These are phyloP conservation scores for Porcisia hertigi DNA, from an alignment of 208 protist species.

Conservation along the genomic window DNA sequence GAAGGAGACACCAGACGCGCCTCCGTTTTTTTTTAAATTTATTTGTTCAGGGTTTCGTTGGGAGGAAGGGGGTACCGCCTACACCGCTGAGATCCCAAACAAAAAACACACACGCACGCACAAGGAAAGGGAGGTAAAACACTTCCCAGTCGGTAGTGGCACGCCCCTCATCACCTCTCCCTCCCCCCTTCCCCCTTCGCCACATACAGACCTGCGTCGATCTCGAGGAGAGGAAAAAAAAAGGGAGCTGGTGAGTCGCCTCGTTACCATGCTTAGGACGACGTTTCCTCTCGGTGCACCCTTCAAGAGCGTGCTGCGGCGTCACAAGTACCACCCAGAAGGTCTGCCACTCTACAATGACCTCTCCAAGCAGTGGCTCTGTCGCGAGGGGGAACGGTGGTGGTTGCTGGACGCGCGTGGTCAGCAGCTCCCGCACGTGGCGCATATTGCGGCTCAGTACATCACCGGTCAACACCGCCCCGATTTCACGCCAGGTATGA, in stretches of 20 bases:
- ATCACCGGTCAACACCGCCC: slow-evolving; percentile 89
- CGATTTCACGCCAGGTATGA: slow-evolving; percentile 91
- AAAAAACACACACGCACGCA: background rate
- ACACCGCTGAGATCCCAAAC: no score
- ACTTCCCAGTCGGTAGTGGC: background rate
- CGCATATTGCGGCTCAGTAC: slow-evolving; percentile 83
- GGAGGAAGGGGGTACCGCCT: no score
- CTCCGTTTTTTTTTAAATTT: no score
- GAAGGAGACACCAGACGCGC: no score
- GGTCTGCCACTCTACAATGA: slow-evolving; percentile 91
- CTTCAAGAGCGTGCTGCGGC: slow-evolving; percentile 91
- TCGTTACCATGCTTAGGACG: slow-evolving; percentile 48
- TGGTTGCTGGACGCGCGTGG: slow-evolving; percentile 89
- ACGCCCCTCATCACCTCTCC: background rate
- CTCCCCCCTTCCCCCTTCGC: background rate
- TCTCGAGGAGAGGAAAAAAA: no score
- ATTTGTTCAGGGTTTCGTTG: no score
- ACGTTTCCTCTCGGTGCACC: slow-evolving; percentile 43
- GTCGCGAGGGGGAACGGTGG: slow-evolving; percentile 89
- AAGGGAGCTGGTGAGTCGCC: background rate
- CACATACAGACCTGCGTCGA: background rate
- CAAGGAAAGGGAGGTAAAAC: background rate
- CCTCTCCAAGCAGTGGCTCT: slow-evolving; percentile 91
- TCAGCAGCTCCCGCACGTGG: slow-evolving; percentile 86
- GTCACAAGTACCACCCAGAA: slow-evolving; percentile 88